Percentiles rank a stretch among this genome's conserved stretches.
Evolutionary conservation across 78 protist species (phyloP).

Genomic region (Goniomonas avonlea): DNA sequence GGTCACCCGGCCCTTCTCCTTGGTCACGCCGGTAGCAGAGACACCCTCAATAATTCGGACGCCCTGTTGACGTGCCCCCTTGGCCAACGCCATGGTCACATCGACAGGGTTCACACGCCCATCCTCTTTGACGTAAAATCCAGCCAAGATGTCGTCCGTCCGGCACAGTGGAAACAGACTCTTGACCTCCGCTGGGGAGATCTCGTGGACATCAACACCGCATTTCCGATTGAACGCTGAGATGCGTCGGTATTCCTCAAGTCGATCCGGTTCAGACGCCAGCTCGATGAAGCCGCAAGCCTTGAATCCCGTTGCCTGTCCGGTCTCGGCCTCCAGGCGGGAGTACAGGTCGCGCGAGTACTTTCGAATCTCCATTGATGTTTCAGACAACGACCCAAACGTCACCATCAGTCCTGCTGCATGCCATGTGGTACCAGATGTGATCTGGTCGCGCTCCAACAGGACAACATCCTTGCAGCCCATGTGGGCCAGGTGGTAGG

Average conservation of each 20-base stretch:
- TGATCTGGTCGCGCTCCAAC: slow-evolving; percentile 16
- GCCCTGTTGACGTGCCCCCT: background rate
- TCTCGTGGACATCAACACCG: slow-evolving; percentile 29
- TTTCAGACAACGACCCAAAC: slow-evolving; percentile 25
- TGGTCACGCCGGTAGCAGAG: background rate
- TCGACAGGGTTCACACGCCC: slow-evolving; percentile 38
- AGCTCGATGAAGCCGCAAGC: slow-evolving; percentile 31
- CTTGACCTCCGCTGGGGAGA: background rate
- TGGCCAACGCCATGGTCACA: slow-evolving; percentile 13
- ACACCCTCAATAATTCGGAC: background rate
- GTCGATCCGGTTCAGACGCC: background rate
- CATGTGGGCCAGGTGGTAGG: slow-evolving; percentile 10
- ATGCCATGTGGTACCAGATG: slow-evolving; percentile 33
- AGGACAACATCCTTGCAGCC: background rate
- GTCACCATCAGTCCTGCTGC: slow-evolving; percentile 35
- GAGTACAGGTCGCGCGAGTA: slow-evolving; percentile 8
- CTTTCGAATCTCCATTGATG: slow-evolving; percentile 16
- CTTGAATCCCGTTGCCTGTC: slow-evolving; percentile 14
- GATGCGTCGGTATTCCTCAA: slow-evolving; percentile 27
- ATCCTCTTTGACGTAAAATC: slow-evolving; percentile 15
- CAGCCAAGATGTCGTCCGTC: slow-evolving; percentile 8
- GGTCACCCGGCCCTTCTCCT: background rate
- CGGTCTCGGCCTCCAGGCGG: slow-evolving; percentile 14
- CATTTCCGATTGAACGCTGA: slow-evolving; percentile 23
- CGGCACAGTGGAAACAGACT: slow-evolving; percentile 18